Evolutionary conservation across 345 rosid genomes (phyloP), one percentile per base, ranked within the genome.

Genomic region (Balakata baccata): DNA sequence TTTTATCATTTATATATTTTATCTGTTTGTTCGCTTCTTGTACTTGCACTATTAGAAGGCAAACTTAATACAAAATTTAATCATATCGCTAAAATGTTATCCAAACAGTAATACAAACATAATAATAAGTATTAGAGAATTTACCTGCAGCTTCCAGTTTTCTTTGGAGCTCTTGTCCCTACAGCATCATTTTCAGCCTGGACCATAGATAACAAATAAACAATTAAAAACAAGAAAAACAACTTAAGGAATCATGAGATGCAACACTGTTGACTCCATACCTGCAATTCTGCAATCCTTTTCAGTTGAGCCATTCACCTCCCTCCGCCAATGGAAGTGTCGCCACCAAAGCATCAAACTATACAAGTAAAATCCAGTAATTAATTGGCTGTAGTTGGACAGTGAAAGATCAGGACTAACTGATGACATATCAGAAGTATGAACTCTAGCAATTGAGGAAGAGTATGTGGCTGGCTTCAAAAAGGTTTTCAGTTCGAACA

Each of bases 111-210:
- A 46, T 20, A 52, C 41, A 71, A 22, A 68, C 49, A 20, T 14
- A 39, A 29, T 54, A 68, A 59, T 16, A 61, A 61, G 50, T 13
- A 23, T 60, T 50, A 11, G 45, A 62, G 63, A 78, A 38, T 12
- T 74, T 73, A 95, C 99, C 93, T 50, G 96, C 96, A 80, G 98
- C 96, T 82, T 92, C 99, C 50, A 95, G 84, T 83, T 95, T 96
- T 81, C 79, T 85, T 78, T 92, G 96, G 73, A 92, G 96, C 79
- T 95, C 94, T 79, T 87, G 97, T 64, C 98, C 98, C 97, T 20
- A 87, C 82, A 62, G 70, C 80, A 82, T 95, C 97, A 64, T 95
- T 92, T 77, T 92, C 97, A 43, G 84, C 85, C 98, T 92, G 76
- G 61, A 74, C 65, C 77, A n/a, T n/a, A 23, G 45, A 23, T 59